Evolutionary conservation across 805 yeast genomes (phyloP), one percentile per base, ranked within the genome.

Genomic region (Metschnikowia lachancei): DNA sequence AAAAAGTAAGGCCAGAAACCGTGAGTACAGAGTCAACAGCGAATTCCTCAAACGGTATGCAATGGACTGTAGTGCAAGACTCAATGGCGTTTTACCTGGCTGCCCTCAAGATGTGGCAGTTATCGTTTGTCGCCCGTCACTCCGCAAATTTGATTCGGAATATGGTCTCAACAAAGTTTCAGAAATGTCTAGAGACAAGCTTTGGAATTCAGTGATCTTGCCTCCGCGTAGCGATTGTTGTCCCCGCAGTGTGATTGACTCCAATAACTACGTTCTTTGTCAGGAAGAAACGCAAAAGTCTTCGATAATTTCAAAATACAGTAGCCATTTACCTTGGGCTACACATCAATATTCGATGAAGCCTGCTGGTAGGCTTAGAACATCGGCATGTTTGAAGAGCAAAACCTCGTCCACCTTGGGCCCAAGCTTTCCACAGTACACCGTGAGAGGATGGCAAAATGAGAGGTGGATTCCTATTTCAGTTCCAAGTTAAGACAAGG

Each of bases 221-320:
- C 74, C 76, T 3, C 83, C 85, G 19, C 64, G 84, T 36, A 47
- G 51, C 1, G 86, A 80, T 52, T 49, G 55, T 1, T 49, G 58
- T 9, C 71, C 70, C 1, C 19, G 37, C 7, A 20, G 33, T 12
- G 32, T 45, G 18, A 56, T 68, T 11, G 60, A 63, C 47, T 45
- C 51, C 36, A 46, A 52, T n/a, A 24, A 44, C 17, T 64, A 62
- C 49, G 43, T 64, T 9, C 59, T 57, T 34, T 57, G 63, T 11
- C 65, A 66, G 26, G 56, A 54, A 12, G 56, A 52, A 8, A 17
- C 26, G 22, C 43, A 41, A 10, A 48, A 41, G 5, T 18, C 51
- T 26, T 36, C 48, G 7, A 18, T 63, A 13, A 51, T 54, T 17
- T 55, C 61, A 51, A 60, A 57, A 33, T 37, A 51, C 22, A 62